Evolutionary conservation across 768 basidiomycete genomes (phyloP), one percentile per base, ranked within the genome.

Genomic region (Macrolepiota albuminosa): DNA sequence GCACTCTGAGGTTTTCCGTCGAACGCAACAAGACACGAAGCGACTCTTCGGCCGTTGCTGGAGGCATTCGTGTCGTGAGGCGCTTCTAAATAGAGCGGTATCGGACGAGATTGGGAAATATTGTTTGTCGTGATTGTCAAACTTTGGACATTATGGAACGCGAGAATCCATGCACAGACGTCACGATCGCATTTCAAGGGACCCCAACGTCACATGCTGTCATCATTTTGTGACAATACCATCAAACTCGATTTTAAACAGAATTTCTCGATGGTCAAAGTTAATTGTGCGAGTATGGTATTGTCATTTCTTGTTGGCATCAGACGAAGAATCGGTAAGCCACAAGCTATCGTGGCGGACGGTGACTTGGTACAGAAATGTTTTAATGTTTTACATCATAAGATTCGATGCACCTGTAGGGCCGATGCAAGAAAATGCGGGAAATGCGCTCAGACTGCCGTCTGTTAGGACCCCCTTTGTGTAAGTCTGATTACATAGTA

Each of bases 1-100:
- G 59, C 31, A 75, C 75, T 57, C 74, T 76, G 29, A 81, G 72
- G 53, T 72, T 70, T 50, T 87, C 86, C 4, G 84, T 74, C 1
- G 77, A 51, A 34, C 53, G 63, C 21, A 67, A 54, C 42, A 67
- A 57, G 26, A 52, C 48, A 37, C 58, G 64, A 58, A 66, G 36
- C 9, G 61, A 59, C 21, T 56, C 61, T 48, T 62, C 61, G 3
- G 43, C 18, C 33, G 39, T 57, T 36, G 31, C 53, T 10, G 24
- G 13, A 47, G 18, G 13, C 57, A 33, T 40, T 24, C 24, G 21
- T 16, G 26, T 29, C 9, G 37, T 16, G 24, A 18, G 21, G 34
- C 50, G 16, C 36, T 39, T 40, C 26, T 40, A 6, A 4, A 42
- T 18, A n/a, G 16, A 11, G 3, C 24, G 29, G 13, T 54, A n/a